Evolutionary conservation across 2,329 filamentous ascomycete genomes (phyloP), one percentile per base, ranked within the genome.

Genomic region (Lizonia empirigonia): DNA sequence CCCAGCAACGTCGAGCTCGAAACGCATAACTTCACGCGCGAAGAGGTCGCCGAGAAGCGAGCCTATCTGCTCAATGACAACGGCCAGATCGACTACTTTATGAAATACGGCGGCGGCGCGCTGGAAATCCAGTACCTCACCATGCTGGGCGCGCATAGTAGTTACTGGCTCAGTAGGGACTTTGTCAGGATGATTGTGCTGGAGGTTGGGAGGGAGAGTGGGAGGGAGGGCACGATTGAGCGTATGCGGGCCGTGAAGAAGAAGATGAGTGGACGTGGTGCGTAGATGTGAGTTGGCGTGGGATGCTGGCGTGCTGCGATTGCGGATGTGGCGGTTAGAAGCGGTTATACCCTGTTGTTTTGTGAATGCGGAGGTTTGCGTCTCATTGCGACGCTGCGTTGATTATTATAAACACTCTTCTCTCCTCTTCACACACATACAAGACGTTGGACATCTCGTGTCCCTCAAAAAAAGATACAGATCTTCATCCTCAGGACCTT

Each of bases 81-180:
- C 60, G 93, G 92, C 0, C 94, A 99, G 74, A 87, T 99, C 32
- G 94, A 99, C 71, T 99, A 85, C 74, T 95, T 88, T 64, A 77
- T 99, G 39, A 85, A 85, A 39, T 91, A 90, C 7, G 89, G 91
- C 0, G 88, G 90, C 1, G 94, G 94, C 0, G 88, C 92, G 4
- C 78, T 99, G 27, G 94, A 96, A 73, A 91, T 97, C 19, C 92
- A 97, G 74, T 99, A 99, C 70, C 75, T 97, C 27, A 97, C 96
- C 61, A 99, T 99, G 94, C 77, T 99, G 46, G 90, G 91, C 50
- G 94, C 94, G 7, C 94, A 99, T 73, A 91, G 90, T 48, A 93
- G 89, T 69, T 99, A 99, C 73, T 99, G 94, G 94, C 82, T 85
- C 2, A 86, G 89, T 63, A 83, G 80, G 22, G 94, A 97, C 69